Conservation (phyloP, 192 early-diverging fungal species). For the Podila epicladia region DNA sequence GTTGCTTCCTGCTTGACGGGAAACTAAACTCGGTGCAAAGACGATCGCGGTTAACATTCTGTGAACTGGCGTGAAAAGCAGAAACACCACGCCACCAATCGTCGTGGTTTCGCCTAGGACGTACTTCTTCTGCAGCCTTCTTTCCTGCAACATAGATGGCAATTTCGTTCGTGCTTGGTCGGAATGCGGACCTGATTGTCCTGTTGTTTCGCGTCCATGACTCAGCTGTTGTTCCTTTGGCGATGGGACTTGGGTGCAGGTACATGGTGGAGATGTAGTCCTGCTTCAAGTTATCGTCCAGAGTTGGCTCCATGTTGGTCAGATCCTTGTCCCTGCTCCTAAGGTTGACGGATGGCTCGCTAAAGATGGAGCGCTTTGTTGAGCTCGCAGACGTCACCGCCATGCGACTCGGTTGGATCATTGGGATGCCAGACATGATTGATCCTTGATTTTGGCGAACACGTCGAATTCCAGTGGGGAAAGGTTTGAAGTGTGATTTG, state of each 20-base stretch:
- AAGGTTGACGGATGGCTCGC: slow-evolving; percentile 25
- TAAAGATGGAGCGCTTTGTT: slow-evolving; percentile 27
- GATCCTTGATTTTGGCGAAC: background rate
- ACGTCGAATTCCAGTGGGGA: too few species aligned
- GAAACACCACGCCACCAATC: too few species aligned
- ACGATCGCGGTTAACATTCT: background rate
- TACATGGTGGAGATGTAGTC: slow-evolving; percentile 13
- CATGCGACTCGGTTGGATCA: slow-evolving; percentile 35
- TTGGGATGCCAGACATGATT: slow-evolving; percentile 26
- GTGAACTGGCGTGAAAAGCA: too few species aligned
- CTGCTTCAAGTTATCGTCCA: slow-evolving; percentile 12
- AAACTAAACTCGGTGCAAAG: slow-evolving; percentile 14
- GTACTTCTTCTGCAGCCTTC: slow-evolving; percentile 48
- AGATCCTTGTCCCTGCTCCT: slow-evolving; percentile 13
- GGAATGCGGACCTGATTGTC: slow-evolving; percentile 26
- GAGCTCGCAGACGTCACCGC: slow-evolving; percentile 8
- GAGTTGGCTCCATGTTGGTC: background rate
- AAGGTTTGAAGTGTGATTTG: background rate
- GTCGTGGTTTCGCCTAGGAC: background rate
- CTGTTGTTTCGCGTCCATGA: slow-evolving; percentile 29
- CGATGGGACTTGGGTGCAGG: slow-evolving; percentile 39
- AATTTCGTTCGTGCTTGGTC: slow-evolving; percentile 43
- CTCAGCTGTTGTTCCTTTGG: slow-evolving; percentile 18
- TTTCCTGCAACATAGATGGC: slow-evolving; percentile 46
- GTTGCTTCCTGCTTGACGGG: slow-evolving; percentile 22